Conservation (phyloP, 2,329 filamentous ascomycete species). For the Seiridium unicorne region DNA sequence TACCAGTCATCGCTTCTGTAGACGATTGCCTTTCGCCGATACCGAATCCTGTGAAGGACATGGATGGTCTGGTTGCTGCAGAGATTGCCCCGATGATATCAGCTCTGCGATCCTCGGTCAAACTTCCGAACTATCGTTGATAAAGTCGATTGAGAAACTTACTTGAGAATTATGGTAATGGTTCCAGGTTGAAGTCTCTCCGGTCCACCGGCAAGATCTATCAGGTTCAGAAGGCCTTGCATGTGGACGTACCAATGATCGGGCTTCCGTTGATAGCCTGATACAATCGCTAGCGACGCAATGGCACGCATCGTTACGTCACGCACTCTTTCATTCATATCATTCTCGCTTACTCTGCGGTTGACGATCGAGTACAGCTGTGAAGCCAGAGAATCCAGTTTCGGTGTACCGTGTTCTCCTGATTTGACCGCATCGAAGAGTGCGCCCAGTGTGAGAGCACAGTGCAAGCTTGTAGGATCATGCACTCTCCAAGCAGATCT, state of each 20-base stretch:
- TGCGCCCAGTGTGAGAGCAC: conserved; percentile 11
- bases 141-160: conserved; percentile 2
- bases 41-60: conserved; percentile 23
- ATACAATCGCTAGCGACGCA: conserved; percentile 13
- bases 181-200: conserved; percentile 13
- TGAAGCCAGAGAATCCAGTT: conserved; percentile 5
- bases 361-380: conserved; percentile 13
- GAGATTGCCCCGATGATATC: conserved; percentile 33
- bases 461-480: conserved; percentile 13
- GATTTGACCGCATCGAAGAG: conserved; percentile 11
- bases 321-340: conserved; percentile 1
- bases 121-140: neutral
- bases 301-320: conserved; percentile 14
- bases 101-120: conserved; percentile 21
- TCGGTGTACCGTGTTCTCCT: conserved; percentile 1
- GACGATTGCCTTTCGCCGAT: too few species aligned
- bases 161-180: conserved; percentile 27
- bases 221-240: conserved; percentile 29
- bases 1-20: too few species aligned
- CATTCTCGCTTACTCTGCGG: conserved; percentile 10
- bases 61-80: conserved; percentile 28
- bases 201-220: conserved; percentile 27
- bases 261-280: conserved; percentile 30
- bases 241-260: conserved; percentile 38
- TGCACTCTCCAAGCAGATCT: conserved; percentile 7